Conservation (phyloP, 306 rosid species). For the Dryas drummondii region DNA sequence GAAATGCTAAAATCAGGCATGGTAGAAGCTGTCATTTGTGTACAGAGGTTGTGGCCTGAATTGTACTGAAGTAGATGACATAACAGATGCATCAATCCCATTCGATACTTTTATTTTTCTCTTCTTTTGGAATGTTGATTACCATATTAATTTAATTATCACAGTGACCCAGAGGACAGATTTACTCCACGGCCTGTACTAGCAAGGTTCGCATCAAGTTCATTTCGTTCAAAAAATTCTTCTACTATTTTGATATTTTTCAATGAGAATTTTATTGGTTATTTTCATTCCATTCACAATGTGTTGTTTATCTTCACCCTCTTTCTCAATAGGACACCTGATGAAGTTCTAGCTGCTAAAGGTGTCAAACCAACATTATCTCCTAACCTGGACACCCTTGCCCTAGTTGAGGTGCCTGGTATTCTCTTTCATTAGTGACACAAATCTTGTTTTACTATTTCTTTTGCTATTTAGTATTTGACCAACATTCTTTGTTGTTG, state of each 20-base stretch:
- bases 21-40: slow-evolving; percentile 98
- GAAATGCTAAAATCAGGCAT: slow-evolving; percentile 97
- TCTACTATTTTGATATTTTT: slow-evolving; percentile 6
- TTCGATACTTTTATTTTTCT: slow-evolving; percentile 10
- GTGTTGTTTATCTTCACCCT: neutral
- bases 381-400: slow-evolving; percentile 90
- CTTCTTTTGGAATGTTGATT: slow-evolving; percentile 1
- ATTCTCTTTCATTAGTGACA: slow-evolving; percentile 24
- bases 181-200: slow-evolving; percentile 77
- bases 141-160: slow-evolving; percentile 18
- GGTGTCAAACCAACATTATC: slow-evolving; percentile 97
- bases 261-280: neutral
- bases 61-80: slow-evolving; percentile 3
- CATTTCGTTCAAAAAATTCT: slow-evolving; percentile 15
- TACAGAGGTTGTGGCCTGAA: slow-evolving; percentile 63
- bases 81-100: neutral
- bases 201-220: slow-evolving; percentile 68
- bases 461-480: neutral
- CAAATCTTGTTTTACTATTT: slow-evolving; percentile 7
- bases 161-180: slow-evolving; percentile 93
- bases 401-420: slow-evolving; percentile 81
- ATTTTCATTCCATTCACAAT: neutral
- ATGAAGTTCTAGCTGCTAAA: slow-evolving; percentile 91
- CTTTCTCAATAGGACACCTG: slow-evolving; percentile 72
- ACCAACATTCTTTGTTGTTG: slow-evolving; percentile 6